phyloP scores from a whole-genome alignment of 1,139 yeast species.

The Saccharomyces hybrid region DNA sequence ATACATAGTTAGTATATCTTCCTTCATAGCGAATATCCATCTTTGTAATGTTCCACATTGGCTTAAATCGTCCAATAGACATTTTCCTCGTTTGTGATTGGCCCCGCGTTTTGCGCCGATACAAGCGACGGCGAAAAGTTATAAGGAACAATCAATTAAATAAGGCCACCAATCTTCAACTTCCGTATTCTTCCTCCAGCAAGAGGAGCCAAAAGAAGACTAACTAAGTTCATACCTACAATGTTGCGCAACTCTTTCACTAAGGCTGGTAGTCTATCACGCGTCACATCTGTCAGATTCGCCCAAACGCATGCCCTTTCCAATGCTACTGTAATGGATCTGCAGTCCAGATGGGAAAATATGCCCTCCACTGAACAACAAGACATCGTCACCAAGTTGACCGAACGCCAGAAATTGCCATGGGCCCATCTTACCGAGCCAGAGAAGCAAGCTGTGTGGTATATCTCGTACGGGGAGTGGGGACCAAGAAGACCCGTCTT shows the following conservation, averaged over 20 bases:
- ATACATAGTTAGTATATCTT: background rate
- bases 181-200: background rate
- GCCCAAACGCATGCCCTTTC: conserved; percentile 60
- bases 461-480: conserved; percentile 96
- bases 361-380: conserved; percentile 86
- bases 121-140: conserved; percentile 1
- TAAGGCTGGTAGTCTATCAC: conserved; percentile 19
- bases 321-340: conserved; percentile 78
- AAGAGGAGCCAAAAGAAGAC: background rate
- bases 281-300: conserved; percentile 33
- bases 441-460: conserved; percentile 96
- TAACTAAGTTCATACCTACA: background rate
- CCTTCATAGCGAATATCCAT: background rate
- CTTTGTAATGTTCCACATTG: background rate
- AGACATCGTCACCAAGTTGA: conserved; percentile 72
- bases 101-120: background rate
- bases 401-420: conserved; percentile 88
- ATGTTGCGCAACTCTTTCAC: conserved; percentile 14
- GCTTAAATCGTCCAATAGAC: background rate
- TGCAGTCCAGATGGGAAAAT: conserved; percentile 86
- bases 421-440: conserved; percentile 82
- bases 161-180: background rate
- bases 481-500: conserved; percentile 98
- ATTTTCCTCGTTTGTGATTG: background rate
- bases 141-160: background rate